A percentile compares a stretch with the other conserved stretches of the same genome.
phyloP scores from a whole-genome alignment of 106 monocot species.

The Agapanthus africanus region DNA sequence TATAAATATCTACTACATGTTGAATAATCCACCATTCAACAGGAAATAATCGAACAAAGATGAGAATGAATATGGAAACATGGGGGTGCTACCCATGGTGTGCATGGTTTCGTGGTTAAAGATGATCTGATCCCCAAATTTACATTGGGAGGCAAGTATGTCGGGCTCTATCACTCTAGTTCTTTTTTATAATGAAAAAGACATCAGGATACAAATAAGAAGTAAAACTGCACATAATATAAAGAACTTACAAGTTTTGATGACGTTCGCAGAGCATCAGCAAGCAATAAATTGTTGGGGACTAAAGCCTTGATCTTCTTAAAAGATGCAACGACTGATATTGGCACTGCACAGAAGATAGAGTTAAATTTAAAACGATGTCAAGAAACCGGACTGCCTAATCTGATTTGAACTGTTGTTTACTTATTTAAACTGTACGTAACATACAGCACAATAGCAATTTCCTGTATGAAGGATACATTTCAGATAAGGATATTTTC shows the following conservation, averaged over 20 bases:
- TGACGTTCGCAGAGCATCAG: constrained; percentile 77
- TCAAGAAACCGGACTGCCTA: background rate
- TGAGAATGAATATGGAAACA: no score
- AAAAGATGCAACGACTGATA: constrained; percentile 81
- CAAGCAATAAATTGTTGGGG: constrained; percentile 60
- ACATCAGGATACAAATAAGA: no score
- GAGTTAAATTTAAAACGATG: constrained; percentile 4
- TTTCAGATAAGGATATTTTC: background rate
- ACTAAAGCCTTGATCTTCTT: constrained; percentile 95
- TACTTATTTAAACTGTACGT: no score
- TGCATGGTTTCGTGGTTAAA: no score
- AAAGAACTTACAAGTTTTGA: constrained; percentile 74
- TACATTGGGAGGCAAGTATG: no score
- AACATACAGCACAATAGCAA: background rate
- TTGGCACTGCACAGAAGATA: constrained; percentile 69
- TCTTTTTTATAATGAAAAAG: no score
- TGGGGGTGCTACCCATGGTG: no score
- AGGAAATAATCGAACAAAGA: no score
- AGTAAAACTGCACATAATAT: background rate
- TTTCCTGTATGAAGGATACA: background rate
- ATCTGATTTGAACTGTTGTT: background rate
- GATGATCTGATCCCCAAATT: no score
- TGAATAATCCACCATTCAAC: no score
- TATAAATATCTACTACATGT: no score
- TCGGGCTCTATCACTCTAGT: no score